phyloP scores from a whole-genome alignment of 2,329 filamentous ascomycete species.

The Diaporthe vexans region DNA sequence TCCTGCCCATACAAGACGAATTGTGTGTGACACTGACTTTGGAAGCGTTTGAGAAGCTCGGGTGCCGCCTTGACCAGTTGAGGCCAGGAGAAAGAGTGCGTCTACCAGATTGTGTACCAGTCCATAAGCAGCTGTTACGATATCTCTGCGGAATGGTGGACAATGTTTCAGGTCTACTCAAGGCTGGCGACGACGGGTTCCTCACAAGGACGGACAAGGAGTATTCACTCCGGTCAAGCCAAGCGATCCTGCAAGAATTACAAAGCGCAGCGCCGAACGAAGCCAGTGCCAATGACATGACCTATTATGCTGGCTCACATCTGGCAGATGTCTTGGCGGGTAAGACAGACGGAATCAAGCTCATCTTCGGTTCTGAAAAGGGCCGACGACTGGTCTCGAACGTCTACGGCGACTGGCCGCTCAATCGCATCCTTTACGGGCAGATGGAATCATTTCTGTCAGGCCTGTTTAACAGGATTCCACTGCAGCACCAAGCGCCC shows the following conservation, averaged over 20 bases:
- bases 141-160: conserved; percentile 46
- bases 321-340: conserved; percentile 42
- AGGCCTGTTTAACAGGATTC: too few relatives aligned
- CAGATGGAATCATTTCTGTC: neutral
- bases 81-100: too few relatives aligned
- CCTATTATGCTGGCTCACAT: conserved; percentile 37
- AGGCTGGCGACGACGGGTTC: too few relatives aligned
- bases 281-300: conserved; percentile 10
- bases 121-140: conserved; percentile 50
- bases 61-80: conserved; percentile 42
- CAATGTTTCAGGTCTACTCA: too few relatives aligned
- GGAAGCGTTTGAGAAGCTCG: conserved; percentile 54
- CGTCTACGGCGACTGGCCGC: conserved; percentile 29
- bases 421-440: conserved; percentile 3
- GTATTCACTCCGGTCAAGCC: too few relatives aligned
- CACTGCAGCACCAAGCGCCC: too few relatives aligned
- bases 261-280: too few relatives aligned
- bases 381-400: conserved; percentile 15
- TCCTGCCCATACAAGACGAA: conserved; percentile 23
- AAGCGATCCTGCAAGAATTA: too few relatives aligned
- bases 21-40: conserved; percentile 49
- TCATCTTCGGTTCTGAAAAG: conserved; percentile 43
- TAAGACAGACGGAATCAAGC: conserved; percentile 38
- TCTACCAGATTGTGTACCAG: conserved; percentile 11
- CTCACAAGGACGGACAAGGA: too few relatives aligned